These are phyloP conservation scores for Suhomyces sp. DNA, from an alignment of 805 yeast species.

Conservation along the genomic window DNA sequence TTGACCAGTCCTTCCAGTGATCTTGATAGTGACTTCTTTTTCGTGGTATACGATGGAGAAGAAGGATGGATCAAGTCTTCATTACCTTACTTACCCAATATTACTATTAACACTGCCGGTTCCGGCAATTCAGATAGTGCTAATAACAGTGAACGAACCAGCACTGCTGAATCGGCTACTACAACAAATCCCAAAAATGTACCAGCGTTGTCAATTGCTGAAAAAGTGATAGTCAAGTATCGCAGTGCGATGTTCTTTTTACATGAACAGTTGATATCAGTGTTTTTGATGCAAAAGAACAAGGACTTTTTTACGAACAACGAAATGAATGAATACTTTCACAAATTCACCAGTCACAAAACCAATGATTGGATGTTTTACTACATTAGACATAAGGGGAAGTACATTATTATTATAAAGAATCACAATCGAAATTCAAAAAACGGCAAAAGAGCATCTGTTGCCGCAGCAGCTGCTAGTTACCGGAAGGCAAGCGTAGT, in stretches of 20 bases:
- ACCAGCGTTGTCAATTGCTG: slow-evolving; percentile 8
- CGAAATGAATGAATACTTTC: slow-evolving; percentile 34
- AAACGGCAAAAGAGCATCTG: slow-evolving; percentile 10
- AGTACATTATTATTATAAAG: slow-evolving; percentile 35
- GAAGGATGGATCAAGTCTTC: slow-evolving; percentile 32
- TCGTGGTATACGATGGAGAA: slow-evolving; percentile 29
- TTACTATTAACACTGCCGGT: background rate
- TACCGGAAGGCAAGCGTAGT: slow-evolving; percentile 7
- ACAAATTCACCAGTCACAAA: slow-evolving; percentile 39
- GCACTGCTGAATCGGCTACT: no score
- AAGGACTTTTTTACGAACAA: slow-evolving; percentile 21
- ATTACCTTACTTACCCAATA: slow-evolving; percentile 34
- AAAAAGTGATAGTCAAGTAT: slow-evolving; percentile 12
- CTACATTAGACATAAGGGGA: slow-evolving; percentile 28
- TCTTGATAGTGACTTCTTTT: slow-evolving; percentile 37
- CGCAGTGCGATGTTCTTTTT: slow-evolving; percentile 35
- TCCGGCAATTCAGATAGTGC: background rate
- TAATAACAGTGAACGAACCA: no score
- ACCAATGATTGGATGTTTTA: slow-evolving; percentile 45
- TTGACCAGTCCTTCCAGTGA: slow-evolving; percentile 9
- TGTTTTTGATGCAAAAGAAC: slow-evolving; percentile 27
- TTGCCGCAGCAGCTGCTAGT: slow-evolving; percentile 1
- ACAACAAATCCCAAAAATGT: background rate
- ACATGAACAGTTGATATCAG: slow-evolving; percentile 37
- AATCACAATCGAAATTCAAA: slow-evolving; percentile 28